These are phyloP conservation scores for Aspergillus viridinutans DNA, from an alignment of 2,329 filamentous ascomycete species.

Conservation along the genomic window DNA sequence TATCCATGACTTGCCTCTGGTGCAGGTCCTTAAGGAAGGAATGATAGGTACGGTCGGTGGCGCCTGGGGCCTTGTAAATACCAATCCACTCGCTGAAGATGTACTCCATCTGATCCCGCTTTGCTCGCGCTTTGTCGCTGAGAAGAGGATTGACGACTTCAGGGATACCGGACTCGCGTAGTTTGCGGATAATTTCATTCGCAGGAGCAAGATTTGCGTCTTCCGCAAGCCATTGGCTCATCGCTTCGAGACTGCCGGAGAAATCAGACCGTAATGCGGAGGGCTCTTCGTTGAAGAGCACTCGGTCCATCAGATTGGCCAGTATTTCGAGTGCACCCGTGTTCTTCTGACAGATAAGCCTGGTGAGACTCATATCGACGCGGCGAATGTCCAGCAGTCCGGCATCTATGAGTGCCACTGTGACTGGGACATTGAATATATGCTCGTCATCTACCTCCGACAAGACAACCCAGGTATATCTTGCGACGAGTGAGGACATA, in stretches of 20 bases:
- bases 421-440: constrained; percentile 60
- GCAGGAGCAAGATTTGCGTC: constrained; percentile 63
- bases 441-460: constrained; percentile 55
- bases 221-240: constrained; percentile 75
- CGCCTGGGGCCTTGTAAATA: constrained; percentile 71
- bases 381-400: constrained; percentile 58
- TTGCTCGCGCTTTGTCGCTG: constrained; percentile 55
- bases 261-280: constrained; percentile 81
- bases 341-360: constrained; percentile 67
- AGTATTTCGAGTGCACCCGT: constrained; percentile 72
- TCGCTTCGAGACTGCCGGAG: constrained; percentile 72
- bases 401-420: constrained; percentile 56
- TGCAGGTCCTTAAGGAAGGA: constrained; percentile 85
- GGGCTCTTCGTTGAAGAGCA: constrained; percentile 72
- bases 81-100: constrained; percentile 94
- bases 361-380: constrained; percentile 68
- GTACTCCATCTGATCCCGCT: constrained; percentile 84
- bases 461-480: constrained; percentile 47
- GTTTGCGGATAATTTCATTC: constrained; percentile 65
- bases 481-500: constrained; percentile 54
- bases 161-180: constrained; percentile 52
- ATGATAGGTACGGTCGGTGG: constrained; percentile 65
- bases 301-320: constrained; percentile 71
- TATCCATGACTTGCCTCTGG: constrained; percentile 65
- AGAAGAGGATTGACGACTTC: constrained; percentile 53